These are phyloP conservation scores for Penstemon newberryi DNA, from an alignment of 257 asterid species.

Conservation along the genomic window DNA sequence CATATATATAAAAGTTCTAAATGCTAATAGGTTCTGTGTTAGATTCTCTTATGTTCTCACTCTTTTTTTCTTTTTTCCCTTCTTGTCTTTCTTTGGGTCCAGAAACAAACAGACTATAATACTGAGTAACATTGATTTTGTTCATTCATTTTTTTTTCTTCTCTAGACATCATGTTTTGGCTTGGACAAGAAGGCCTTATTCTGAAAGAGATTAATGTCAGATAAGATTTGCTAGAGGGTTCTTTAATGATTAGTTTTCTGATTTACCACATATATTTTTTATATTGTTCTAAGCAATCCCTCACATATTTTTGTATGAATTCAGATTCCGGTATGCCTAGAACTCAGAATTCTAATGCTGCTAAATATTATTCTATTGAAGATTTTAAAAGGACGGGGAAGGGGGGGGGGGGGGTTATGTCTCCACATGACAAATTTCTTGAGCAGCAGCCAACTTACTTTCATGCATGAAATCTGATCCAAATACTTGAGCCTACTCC, in stretches of 20 bases:
- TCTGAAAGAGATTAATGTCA: background rate
- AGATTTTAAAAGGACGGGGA: background rate
- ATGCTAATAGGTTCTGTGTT: slow-evolving; percentile 6
- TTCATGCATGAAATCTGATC: too few species aligned
- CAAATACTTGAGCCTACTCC: background rate
- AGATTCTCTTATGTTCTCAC: slow-evolving; percentile 7
- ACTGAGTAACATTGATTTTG: background rate
- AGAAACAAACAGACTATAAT: background rate
- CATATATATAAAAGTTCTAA: slow-evolving; percentile 1
- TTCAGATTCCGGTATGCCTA: background rate
- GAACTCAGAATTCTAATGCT: background rate
- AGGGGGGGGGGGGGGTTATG: background rate
- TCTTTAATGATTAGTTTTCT: background rate
- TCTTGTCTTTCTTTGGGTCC: background rate
- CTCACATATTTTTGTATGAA: background rate
- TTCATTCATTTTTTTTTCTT: background rate
- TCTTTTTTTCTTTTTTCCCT: slow-evolving; percentile 1
- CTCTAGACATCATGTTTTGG: background rate
- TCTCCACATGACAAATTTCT: background rate
- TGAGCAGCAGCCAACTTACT: background rate
- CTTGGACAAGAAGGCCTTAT: background rate
- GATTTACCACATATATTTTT: background rate
- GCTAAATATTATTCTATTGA: background rate
- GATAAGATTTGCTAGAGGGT: background rate
- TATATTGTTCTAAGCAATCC: background rate